Evolutionary conservation across 805 yeast species (phyloP), one percentile per base, ranked within the genome.

Genomic region (Kodamaea lidongshanica): DNA sequence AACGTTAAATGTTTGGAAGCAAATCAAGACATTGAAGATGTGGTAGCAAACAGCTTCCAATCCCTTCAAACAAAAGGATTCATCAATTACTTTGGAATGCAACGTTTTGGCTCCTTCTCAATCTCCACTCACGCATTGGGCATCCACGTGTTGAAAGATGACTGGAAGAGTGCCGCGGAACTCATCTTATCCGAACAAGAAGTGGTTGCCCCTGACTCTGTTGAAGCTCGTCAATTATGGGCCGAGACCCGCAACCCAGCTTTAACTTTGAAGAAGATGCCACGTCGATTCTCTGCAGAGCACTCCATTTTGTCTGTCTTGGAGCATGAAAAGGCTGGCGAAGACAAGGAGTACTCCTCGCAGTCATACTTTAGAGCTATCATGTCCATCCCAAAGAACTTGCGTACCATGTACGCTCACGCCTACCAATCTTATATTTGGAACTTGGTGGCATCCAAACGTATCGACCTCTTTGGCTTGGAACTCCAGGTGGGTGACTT

Each of bases 31-130:
- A 50, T 75, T 13, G 72, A 72, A 23, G 59, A 64, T 9, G 60
- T 67, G 3, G 61, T 86, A 11, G 51, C 54, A 9, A 51, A 61
- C 7, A 70, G 86, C 15, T 65, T 88, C 41, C 50, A 62, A 4
- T 70, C 85, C 0, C 61, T 89, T 30, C 61, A 64, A 29, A 64
- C 63, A 1, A 64, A 70, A 16, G 99, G 99, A 0, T 92, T 85
- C 48, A 80, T 92, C 40, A 92, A 92, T 55, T 92, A 92, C 51
- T 92, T 72, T 53, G 99, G 99, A n/a, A 80, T 92, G 88, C 99
- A 92, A 63, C 67, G 99, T 49, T 92, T 92, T 54, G 99, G 99
- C 16, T 88, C 98, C 0, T 89, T 86, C 49, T 83, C 96, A 8
- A 69, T 87, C 16, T 85, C 97, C 3, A 88, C 98, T 0, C 96